Conservation (phyloP, 345 rosid genomes). For the Dipteronia sinensis region DNA sequence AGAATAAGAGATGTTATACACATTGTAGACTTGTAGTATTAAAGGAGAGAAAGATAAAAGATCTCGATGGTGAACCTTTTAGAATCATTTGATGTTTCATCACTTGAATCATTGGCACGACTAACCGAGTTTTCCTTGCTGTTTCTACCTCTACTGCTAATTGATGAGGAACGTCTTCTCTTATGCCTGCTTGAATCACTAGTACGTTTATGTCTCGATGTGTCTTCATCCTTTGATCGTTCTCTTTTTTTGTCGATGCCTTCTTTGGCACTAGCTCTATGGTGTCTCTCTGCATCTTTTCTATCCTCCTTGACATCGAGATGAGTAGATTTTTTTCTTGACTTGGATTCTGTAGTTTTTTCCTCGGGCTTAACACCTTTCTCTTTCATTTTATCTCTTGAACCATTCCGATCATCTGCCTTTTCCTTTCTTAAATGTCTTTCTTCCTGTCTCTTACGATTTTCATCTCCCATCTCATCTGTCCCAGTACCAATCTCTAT, state of each 20-base stretch:
- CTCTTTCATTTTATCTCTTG: slow-evolving; percentile 52
- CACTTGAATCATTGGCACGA: slow-evolving; percentile 48
- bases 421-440: slow-evolving; percentile 54
- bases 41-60: slow-evolving; percentile 19
- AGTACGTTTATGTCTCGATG: slow-evolving; percentile 43
- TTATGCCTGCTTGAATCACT: slow-evolving; percentile 64
- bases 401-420: slow-evolving; percentile 44
- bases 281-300: slow-evolving; percentile 56
- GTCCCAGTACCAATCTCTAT: slow-evolving; percentile 31
- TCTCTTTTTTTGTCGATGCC: slow-evolving; percentile 51
- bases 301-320: slow-evolving; percentile 50
- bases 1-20: slow-evolving; percentile 27
- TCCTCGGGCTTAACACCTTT: slow-evolving; percentile 43
- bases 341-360: slow-evolving; percentile 52
- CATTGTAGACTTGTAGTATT: background rate
- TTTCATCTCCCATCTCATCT: slow-evolving; percentile 41
- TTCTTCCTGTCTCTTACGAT: slow-evolving; percentile 42
- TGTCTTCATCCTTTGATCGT: slow-evolving; percentile 54
- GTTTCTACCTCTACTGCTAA: slow-evolving; percentile 52
- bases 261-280: slow-evolving; percentile 51
- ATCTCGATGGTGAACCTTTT: slow-evolving; percentile 50
- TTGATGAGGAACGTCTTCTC: slow-evolving; percentile 69
- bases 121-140: slow-evolving; percentile 42
- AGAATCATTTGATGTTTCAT: slow-evolving; percentile 75
- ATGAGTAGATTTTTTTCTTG: slow-evolving; percentile 47